A percentile compares a stretch with the other conserved stretches of the same genome.
Conservation (phyloP, 2,329 filamentous ascomycete species). For the Stagonosporopsis cucurbitacearum region DNA sequence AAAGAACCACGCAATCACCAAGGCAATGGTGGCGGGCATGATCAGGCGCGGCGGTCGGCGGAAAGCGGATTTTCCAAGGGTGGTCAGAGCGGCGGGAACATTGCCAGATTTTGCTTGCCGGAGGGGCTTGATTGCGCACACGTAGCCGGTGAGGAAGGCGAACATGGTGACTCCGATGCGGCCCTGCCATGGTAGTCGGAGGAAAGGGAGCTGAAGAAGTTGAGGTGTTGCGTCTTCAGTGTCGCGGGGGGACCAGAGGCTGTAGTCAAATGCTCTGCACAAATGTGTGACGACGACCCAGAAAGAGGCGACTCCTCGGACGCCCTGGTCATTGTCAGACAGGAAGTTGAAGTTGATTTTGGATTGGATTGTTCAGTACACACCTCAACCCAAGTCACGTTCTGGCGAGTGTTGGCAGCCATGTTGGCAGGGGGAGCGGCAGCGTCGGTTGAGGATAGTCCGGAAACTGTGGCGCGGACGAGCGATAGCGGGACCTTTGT, state of each 20-base stretch:
- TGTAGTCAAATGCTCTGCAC: conserved; percentile 59
- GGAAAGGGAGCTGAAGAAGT: conserved; percentile 58
- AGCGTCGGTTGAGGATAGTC: conserved; percentile 20
- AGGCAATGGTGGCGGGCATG: conserved; percentile 59
- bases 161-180: conserved; percentile 64
- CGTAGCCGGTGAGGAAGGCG: conserved; percentile 63
- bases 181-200: conserved; percentile 64
- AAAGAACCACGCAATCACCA: conserved; percentile 58
- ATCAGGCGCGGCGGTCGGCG: conserved; percentile 60
- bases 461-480: conserved; percentile 34
- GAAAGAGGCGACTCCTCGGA: conserved; percentile 61
- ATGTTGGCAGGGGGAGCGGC: conserved; percentile 26
- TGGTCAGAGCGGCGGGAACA: conserved; percentile 52
- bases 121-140: conserved; percentile 62
- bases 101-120: conserved; percentile 58
- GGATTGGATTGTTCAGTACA: conserved; percentile 21
- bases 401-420: conserved; percentile 42
- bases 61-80: conserved; percentile 61
- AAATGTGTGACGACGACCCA: conserved; percentile 62
- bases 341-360: no score
- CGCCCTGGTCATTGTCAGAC: conserved; percentile 49
- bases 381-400: conserved; percentile 53
- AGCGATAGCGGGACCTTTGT: conserved; percentile 34
- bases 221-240: conserved; percentile 51
- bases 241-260: conserved; percentile 58